Conservation (phyloP, 1,284 basidiomycete genomes). For the Malassezia restricta region DNA sequence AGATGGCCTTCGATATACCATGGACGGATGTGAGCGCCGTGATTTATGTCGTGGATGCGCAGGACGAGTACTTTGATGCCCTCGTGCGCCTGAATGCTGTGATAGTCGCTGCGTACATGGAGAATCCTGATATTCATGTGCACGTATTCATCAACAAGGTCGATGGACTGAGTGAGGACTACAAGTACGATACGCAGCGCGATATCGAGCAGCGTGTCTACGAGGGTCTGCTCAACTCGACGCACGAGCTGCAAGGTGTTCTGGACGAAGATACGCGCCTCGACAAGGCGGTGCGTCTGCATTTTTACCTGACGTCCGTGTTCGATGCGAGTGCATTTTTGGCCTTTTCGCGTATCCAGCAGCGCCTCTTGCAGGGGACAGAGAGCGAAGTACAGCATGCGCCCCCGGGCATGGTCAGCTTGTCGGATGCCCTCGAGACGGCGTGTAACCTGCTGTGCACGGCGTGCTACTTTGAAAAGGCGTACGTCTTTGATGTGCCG, state of each 20-base stretch:
- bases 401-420: constrained; percentile 1
- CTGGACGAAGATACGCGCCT: constrained; percentile 23
- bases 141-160: constrained; percentile 96
- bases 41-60: constrained; percentile 93
- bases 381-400: neutral
- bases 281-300: constrained; percentile 44
- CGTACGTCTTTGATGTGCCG: constrained; percentile 77
- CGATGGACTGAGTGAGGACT: constrained; percentile 81
- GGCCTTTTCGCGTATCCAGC: constrained; percentile 60
- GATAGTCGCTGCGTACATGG: constrained; percentile 51
- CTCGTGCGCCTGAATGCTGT: constrained; percentile 56
- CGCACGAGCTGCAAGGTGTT: constrained; percentile 8
- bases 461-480: constrained; percentile 81
- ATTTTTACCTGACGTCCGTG: constrained; percentile 73
- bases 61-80: constrained; percentile 56
- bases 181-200: constrained; percentile 54
- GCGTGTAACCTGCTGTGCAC: constrained; percentile 28
- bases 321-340: constrained; percentile 78
- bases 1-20: constrained; percentile 11
- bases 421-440: constrained; percentile 26
- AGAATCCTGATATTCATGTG: constrained; percentile 67
- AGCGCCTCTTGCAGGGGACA: constrained; percentile 52
- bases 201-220: constrained; percentile 38
- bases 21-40: constrained; percentile 49
- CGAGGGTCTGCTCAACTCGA: constrained; percentile 35